Base-by-base conservation (phyloP, 2,329 filamentous ascomycete species). In the Claviceps pazoutovae region DNA sequence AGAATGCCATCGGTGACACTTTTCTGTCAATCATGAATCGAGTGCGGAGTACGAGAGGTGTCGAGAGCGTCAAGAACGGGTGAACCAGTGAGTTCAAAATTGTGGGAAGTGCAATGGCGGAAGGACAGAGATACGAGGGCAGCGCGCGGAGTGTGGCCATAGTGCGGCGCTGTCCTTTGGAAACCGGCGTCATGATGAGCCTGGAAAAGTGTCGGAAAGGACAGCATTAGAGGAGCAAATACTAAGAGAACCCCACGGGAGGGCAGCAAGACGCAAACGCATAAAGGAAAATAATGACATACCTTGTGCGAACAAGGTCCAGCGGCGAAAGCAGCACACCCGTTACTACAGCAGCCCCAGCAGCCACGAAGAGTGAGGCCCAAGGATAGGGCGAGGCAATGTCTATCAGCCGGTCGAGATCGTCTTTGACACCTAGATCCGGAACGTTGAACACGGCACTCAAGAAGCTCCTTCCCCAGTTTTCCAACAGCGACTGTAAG, bases 391-490 rank as follows among this genome's bases (percentile, higher is more conserved):
- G 84, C 9, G 86, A 88, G 13, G 87, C 86, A 54, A 82, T 75
- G 55, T 80, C 78, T 52, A 81, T 72, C 53, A 91, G 72, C 19
- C 90, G 82, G 62, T 95, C 89, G 46, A 88, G 75, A 49, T 88
- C 83, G 52, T 86, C 84, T 58, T 79, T 81, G 51, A 88, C 71
- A 8, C 85, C 86, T 36, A 88, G 73, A 61, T 97, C 91, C 1
- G 91, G 90, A 14, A 97, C 79, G 56, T 94, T 94, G 59, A 97
- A 78, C 5, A 97, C 75, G 1, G 93, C 91, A 45, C 88, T 88
- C n/a, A 97, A 75, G 50, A 96, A 77, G 61, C 88, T 93, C 60
- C 89, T 80, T 9, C 90, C 86, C 83, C 94, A 98, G 59, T 88
- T 90, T 65, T 97, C 93, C 34, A 95, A 72, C 7, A 94, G 84